phyloP scores from a whole-genome alignment of 371 early-diverging fungal species.

The Parasitella parasitica region DNA sequence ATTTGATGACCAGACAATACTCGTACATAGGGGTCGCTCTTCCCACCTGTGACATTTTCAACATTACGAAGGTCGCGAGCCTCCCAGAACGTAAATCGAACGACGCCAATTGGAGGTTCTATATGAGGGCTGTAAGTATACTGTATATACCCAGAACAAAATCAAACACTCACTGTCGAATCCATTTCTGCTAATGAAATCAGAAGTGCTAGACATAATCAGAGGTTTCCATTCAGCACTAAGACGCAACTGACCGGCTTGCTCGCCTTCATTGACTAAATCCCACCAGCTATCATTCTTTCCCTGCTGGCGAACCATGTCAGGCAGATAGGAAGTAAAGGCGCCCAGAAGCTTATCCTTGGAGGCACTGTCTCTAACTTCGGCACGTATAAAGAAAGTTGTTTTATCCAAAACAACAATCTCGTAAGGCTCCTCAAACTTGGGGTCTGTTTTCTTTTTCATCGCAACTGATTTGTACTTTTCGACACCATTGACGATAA shows the following conservation, averaged over 20 bases:
- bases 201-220: constrained; percentile 46
- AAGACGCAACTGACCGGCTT: constrained; percentile 46
- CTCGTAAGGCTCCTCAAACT: constrained; percentile 51
- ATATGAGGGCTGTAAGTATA: no score
- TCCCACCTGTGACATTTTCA: constrained; percentile 62
- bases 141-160: no score
- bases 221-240: constrained; percentile 60
- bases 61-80: constrained; percentile 77
- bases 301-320: constrained; percentile 34
- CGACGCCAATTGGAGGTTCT: constrained; percentile 74
- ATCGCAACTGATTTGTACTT: constrained; percentile 37
- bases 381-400: constrained; percentile 33
- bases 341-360: constrained; percentile 36
- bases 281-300: constrained; percentile 50
- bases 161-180: constrained; percentile 26
- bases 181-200: constrained; percentile 37
- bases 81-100: constrained; percentile 74
- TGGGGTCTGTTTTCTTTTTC: constrained; percentile 47
- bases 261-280: constrained; percentile 25
- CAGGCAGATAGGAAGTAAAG: constrained; percentile 32
- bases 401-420: constrained; percentile 51
- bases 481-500: constrained; percentile 48
- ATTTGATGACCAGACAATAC: constrained; percentile 65
- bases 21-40: constrained; percentile 85
- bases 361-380: constrained; percentile 41